Conservation (phyloP, 2,329 filamentous ascomycete species). For the Colletotrichum destructivum region DNA sequence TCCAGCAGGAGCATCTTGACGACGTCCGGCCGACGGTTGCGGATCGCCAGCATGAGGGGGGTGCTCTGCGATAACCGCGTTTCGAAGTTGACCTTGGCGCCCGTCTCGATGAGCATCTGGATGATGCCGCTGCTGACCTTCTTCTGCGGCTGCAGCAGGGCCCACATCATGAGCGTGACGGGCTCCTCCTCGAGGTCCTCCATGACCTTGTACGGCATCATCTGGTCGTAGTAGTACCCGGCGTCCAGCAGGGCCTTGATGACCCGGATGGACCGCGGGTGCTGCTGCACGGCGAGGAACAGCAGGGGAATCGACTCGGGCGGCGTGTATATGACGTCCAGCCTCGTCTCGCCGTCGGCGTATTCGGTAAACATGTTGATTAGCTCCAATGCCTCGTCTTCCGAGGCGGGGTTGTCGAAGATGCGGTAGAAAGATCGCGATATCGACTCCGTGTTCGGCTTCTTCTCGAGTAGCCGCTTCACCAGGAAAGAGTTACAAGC, state of each 20-base stretch:
- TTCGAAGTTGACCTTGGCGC: constrained; percentile 72
- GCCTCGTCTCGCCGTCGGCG: constrained; percentile 60
- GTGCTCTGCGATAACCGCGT: constrained; percentile 67
- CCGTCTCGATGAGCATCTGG: constrained; percentile 66
- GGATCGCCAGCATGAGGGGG: constrained; percentile 73
- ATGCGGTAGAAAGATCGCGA: constrained; percentile 70
- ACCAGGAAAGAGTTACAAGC: constrained; percentile 66
- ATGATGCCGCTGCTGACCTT: constrained; percentile 72
- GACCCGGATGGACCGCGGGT: constrained; percentile 69
- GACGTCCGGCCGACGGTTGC: constrained; percentile 68
- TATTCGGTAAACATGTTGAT: constrained; percentile 68
- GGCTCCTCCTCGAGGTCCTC: constrained; percentile 67
- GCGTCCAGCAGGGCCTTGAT: constrained; percentile 68
- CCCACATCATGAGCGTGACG: constrained; percentile 73
- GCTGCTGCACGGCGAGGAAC: constrained; percentile 67
- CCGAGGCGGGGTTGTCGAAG: constrained; percentile 65
- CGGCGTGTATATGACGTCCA: constrained; percentile 66
- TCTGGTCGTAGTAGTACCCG: constrained; percentile 73
- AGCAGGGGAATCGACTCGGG: constrained; percentile 63
- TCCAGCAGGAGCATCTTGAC: constrained; percentile 70
- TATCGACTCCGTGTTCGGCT: constrained; percentile 65
- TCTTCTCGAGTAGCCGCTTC: constrained; percentile 63
- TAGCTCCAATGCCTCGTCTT: constrained; percentile 66
- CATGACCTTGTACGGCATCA: constrained; percentile 59
- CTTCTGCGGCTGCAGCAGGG: constrained; percentile 74